Evolutionary conservation across 2,329 filamentous ascomycete genomes (phyloP).

Genomic region (Beauveria pseudobassiana): DNA sequence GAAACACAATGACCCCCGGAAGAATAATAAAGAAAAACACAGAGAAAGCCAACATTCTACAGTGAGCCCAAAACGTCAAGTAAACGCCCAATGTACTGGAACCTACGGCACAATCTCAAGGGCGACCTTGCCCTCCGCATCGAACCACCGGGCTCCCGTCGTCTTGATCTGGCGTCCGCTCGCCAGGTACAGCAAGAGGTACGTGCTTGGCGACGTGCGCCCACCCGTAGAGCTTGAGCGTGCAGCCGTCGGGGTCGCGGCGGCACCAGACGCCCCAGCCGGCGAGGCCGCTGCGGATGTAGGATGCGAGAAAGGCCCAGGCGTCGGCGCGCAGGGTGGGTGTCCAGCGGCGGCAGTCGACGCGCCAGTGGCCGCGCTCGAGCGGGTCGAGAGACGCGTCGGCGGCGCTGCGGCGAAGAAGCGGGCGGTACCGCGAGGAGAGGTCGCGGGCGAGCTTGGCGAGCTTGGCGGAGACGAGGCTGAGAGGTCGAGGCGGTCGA

Average conservation of each 20-base stretch:
- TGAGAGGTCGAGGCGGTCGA: conserved; percentile 35
- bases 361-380: conserved; percentile 72
- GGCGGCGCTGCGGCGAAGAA: conserved; percentile 14
- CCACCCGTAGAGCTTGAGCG: conserved; percentile 68
- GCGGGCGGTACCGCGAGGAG: conserved; percentile 45
- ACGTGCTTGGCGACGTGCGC: conserved; percentile 67
- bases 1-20: too few species aligned
- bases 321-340: conserved; percentile 38
- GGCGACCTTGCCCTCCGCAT: conserved; percentile 49
- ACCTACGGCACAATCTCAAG: conserved; percentile 27
- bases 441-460: conserved; percentile 43
- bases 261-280: conserved; percentile 62
- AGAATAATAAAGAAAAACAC: neutral
- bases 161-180: conserved; percentile 55
- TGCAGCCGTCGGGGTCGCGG: conserved; percentile 31
- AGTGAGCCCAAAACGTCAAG: neutral
- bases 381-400: conserved; percentile 34
- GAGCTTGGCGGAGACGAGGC: conserved; percentile 52
- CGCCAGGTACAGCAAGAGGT: conserved; percentile 65
- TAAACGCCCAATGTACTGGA: neutral
- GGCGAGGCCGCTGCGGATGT: conserved; percentile 48
- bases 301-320: conserved; percentile 56
- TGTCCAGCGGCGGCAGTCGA: conserved; percentile 53
- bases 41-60: neutral
- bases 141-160: conserved; percentile 58